These are phyloP conservation scores for Penicillium sp. DNA, from an alignment of 2,329 filamentous ascomycete genomes.

Conservation along the genomic window DNA sequence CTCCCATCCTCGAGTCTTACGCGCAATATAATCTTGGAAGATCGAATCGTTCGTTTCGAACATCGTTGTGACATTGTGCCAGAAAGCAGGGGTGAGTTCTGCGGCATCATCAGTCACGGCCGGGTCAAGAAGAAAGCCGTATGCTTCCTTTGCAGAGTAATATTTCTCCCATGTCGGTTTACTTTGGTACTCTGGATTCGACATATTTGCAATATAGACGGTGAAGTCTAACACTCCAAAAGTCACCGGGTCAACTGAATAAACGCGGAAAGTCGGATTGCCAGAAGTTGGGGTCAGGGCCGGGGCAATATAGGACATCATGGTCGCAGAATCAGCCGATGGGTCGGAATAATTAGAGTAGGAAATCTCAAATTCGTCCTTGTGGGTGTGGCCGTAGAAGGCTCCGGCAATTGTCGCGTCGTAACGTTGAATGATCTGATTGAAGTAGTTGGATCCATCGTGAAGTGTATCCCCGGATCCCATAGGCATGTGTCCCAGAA, in stretches of 20 bases:
- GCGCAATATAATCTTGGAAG: constrained; percentile 53
- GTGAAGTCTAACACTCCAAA: constrained; percentile 59
- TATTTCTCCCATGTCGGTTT: constrained; percentile 58
- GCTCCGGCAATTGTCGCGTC: constrained; percentile 17
- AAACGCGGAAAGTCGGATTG: constrained; percentile 62
- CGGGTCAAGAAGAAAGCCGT: constrained; percentile 53
- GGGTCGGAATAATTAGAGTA: constrained; percentile 54
- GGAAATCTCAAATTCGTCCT: constrained; percentile 41
- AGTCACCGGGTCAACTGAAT: constrained; percentile 60
- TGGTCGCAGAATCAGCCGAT: constrained; percentile 48
- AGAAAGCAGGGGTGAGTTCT: constrained; percentile 61
- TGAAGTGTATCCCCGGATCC: constrained; percentile 37
- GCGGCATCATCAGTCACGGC: constrained; percentile 43
- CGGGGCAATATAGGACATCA: constrained; percentile 59
- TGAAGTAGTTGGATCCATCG: constrained; percentile 21
- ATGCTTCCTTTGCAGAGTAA: constrained; percentile 60
- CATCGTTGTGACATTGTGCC: constrained; percentile 59
- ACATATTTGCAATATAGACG: constrained; percentile 59
- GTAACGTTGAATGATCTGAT: constrained; percentile 22
- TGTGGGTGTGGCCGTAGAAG: constrained; percentile 22
- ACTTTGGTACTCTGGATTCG: constrained; percentile 48
- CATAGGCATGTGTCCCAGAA: constrained; percentile 61
- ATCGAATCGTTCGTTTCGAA: constrained; percentile 50
- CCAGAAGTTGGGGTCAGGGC: constrained; percentile 59
- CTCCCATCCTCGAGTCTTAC: constrained; percentile 56